A percentile compares a stretch with the other conserved stretches of the same genome.
Evolutionary conservation across 73 alveolate genomes (phyloP).

Genomic region (Paramecium biaurelia): DNA sequence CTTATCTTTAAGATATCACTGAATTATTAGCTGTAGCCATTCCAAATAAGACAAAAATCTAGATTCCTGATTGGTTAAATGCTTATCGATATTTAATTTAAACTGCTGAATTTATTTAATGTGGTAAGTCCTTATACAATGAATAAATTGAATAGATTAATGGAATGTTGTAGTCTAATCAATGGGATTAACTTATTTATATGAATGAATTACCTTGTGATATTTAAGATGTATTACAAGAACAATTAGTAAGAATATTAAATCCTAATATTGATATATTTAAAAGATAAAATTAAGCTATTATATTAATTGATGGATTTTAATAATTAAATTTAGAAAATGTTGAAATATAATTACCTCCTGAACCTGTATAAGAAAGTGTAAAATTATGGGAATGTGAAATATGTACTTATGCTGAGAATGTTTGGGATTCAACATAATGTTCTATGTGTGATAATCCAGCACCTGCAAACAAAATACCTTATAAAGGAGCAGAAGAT

Average conservation of each 20-base stretch:
- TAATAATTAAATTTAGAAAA: slow-evolving; percentile 68
- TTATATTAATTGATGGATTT: slow-evolving; percentile 62
- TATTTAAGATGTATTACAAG: not conserved
- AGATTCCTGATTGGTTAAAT: slow-evolving; percentile 52
- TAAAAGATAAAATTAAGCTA: not conserved
- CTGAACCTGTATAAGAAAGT: slow-evolving; percentile 69
- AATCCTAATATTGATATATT: not conserved
- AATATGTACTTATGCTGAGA: slow-evolving; percentile 76
- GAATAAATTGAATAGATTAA: slow-evolving; percentile 10
- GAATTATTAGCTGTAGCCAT: slow-evolving; percentile 54
- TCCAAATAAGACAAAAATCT: not conserved
- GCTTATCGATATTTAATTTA: not conserved
- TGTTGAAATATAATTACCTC: slow-evolving; percentile 42
- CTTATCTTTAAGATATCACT: slow-evolving; percentile 49
- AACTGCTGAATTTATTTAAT: slow-evolving; percentile 41
- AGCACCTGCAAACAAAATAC: slow-evolving; percentile 67
- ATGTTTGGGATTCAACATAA: slow-evolving; percentile 66
- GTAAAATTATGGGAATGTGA: slow-evolving; percentile 80
- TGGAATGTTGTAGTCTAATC: not conserved
- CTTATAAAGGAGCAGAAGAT: slow-evolving; percentile 25
- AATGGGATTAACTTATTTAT: slow-evolving; percentile 18
- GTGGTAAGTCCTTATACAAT: slow-evolving; percentile 4
- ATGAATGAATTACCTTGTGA: slow-evolving; percentile 44
- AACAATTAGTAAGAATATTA: slow-evolving; percentile 11
- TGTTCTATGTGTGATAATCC: slow-evolving; percentile 83